Evolutionary conservation across 2,329 filamentous ascomycete genomes (phyloP), one percentile per base, ranked within the genome.

Genomic region (Ceratocystiopsis minuta): DNA sequence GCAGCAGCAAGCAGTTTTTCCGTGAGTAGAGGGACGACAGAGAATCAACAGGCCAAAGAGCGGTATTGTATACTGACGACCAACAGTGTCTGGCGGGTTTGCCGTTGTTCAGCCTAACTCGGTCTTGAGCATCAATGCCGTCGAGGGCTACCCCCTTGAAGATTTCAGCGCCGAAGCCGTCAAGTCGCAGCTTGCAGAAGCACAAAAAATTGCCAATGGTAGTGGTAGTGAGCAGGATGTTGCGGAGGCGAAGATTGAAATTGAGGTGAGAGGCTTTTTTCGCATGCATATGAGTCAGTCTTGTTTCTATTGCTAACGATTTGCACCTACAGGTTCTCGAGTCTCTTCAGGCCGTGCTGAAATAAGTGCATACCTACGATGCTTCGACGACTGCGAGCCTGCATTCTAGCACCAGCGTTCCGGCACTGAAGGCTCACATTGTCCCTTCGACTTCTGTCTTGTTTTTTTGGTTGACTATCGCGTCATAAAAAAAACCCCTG

Each of bases 181-280:
- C 62, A 76, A 75, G 59, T 75, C 80, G 58, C 88, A 95, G 70
- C 85, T 96, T 55, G 66, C 83, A 47, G 90, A 98, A 70, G 86
- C 87, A 51, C 84, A 94, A 68, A 96, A 95, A 78, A 79, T 96
- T 59, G 86, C 80, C 55, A 77, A 67, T 61, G 90, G 90, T 58
- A 77, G 70, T 59, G 90, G 88, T 57, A 95, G 85, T 64, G 90
- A 95, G 75, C 80, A 86, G 67, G 90, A 96, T 59, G 83, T 96
- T 65, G 88, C 88, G 51, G 90, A 98, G 77, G 90, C 90, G 53
- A 96, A 95, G 77, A 88, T 98, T 61, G 88, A 96, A 74, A 68
- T 98, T 54, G 90, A 98, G 85, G 88, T 94, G 65, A 60, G 60
- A 1, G 14, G 16, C 17, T 53, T 40, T 40, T 10, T 13, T 9